Percentiles rank a stretch among this genome's conserved stretches.
phyloP scores from a whole-genome alignment of 1,284 basidiomycete species.

The Phellinidium pouzarii region DNA sequence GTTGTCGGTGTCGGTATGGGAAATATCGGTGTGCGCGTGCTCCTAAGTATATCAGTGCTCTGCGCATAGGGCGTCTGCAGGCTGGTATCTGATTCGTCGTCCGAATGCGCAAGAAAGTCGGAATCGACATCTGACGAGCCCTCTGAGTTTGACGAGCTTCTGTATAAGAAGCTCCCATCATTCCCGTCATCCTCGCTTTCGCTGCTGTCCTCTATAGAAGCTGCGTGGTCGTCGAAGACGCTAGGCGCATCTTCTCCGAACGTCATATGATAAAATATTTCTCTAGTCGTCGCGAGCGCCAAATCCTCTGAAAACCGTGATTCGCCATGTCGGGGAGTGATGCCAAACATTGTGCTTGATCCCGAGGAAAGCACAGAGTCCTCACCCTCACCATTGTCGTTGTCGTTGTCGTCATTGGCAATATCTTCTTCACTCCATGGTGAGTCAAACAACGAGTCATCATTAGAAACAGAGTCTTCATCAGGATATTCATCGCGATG shows the following conservation, averaged over 20 bases:
- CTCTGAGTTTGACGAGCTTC: not conserved
- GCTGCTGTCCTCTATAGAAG: too few relatives aligned
- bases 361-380: too few relatives aligned
- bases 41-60: not conserved
- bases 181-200: not conserved
- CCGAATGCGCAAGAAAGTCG: conserved; percentile 4
- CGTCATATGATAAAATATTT: not conserved
- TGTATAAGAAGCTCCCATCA: conserved; percentile 5
- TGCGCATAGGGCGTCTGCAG: not conserved
- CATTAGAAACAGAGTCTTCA: not conserved
- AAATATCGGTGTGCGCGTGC: not conserved
- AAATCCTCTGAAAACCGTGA: too few relatives aligned
- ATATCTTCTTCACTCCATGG: too few relatives aligned
- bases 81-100: not conserved
- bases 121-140: not conserved
- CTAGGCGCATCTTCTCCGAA: not conserved
- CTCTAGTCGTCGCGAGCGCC: not conserved
- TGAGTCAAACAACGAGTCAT: too few relatives aligned
- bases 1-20: not conserved
- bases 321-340: too few relatives aligned
- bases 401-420: too few relatives aligned
- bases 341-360: too few relatives aligned
- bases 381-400: too few relatives aligned
- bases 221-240: not conserved
- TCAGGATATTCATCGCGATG: not conserved